These are phyloP conservation scores for Tetracentron sinense DNA, from an alignment of 164 flowering plant species.

Conservation along the genomic window DNA sequence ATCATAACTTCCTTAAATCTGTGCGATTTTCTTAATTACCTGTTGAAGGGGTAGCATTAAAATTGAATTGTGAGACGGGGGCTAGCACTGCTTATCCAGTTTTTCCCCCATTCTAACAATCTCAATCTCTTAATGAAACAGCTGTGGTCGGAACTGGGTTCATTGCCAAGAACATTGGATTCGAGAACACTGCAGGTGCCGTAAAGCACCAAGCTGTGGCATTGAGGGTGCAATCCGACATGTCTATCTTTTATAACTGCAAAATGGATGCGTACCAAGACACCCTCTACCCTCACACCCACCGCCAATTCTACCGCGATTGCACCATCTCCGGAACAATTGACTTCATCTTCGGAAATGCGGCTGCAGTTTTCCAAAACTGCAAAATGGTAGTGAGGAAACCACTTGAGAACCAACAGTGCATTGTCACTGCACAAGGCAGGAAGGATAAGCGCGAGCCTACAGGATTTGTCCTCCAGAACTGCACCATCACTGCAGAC, in stretches of 20 bases:
- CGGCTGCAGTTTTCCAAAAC: constrained; percentile 47
- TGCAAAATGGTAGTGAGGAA: constrained; percentile 43
- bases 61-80: too few species aligned
- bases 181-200: constrained; percentile 60
- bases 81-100: too few species aligned
- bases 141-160: constrained; percentile 34
- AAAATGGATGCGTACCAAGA: constrained; percentile 56
- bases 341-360: constrained; percentile 60
- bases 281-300: constrained; percentile 48
- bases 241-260: constrained; percentile 51
- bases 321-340: constrained; percentile 58
- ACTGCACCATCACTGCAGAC: constrained; percentile 15
- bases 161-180: constrained; percentile 46
- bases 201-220: constrained; percentile 55
- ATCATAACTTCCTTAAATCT: too few species aligned
- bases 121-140: constrained; percentile 10
- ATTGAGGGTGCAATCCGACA: constrained; percentile 37
- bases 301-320: constrained; percentile 56
- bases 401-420: constrained; percentile 40
- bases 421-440: constrained; percentile 53
- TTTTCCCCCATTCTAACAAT: too few species aligned
- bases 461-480: constrained; percentile 15
- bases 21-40: too few species aligned
- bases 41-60: too few species aligned
- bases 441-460: constrained; percentile 21